Base-by-base conservation (phyloP, 495 filamentous ascomycete species). In the Lasiosphaeria ovina region DNA sequence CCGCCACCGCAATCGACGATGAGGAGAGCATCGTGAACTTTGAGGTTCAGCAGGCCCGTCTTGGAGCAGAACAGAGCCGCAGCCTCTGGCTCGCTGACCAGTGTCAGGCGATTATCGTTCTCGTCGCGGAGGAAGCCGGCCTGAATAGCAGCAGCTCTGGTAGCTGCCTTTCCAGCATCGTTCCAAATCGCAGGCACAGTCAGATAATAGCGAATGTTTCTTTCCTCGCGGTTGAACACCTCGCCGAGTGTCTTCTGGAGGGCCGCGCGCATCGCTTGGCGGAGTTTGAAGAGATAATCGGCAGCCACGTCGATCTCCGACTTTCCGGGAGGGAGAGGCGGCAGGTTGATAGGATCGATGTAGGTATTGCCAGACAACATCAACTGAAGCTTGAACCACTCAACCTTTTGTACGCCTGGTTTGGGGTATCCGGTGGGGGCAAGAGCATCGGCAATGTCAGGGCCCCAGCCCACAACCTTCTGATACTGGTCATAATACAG, bases 341-440 rank as follows among this genome's bases (percentile, higher is more conserved):
- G 87, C 57, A 90, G 79, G 79, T 90, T 90, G 74, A 90, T 90
- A 54, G 87, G 87, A 65, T 90, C 87, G 66, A 90, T 90, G 69
- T 90, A 90, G 5, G 87, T 90, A 77, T 90, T 90, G 59, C 87
- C 87, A 24, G 86, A 88, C 56, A 90, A 75, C 87, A 90, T 90
- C 49, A 90, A 79, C 76, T 90, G 87, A 31, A 89, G 80, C 76
- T 90, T 90, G 79, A 90, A 89, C 87, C 87, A 90, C 66, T 90
- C 87, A 7, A 90, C 87, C 74, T 89, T 90, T 67, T 90, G 87
- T 60, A 90, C 87, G 60, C 87, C 87, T 8, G 85, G 85, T 76
- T 89, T 90, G 55, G 87, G 87, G 70, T 89, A 89, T 54, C 87
- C 87, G 35, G 87, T 89, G 34, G 87, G 87, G 49, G 87, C 87